Evolutionary conservation across 2,329 filamentous ascomycete species (phyloP).

Genomic region (Cladosporium oxysporum): DNA sequence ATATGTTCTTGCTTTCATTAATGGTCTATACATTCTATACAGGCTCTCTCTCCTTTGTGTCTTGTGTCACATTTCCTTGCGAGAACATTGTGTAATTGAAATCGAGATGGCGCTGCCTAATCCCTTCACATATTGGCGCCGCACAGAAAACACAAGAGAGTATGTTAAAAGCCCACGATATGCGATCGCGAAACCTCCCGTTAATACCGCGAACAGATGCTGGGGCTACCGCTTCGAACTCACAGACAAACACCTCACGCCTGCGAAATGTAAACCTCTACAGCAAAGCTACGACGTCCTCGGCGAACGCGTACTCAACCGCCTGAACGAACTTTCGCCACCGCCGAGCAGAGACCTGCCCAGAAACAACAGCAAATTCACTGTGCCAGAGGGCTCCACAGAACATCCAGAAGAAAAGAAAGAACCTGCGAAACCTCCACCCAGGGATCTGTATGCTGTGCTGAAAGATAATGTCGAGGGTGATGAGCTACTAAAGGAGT

Average conservation of each 20-base stretch:
- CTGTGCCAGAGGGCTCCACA: slow-evolving; percentile 29
- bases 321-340: slow-evolving; percentile 63
- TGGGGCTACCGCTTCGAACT: slow-evolving; percentile 73
- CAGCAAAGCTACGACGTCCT: slow-evolving; percentile 69
- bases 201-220: slow-evolving; percentile 37
- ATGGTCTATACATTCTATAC: not conserved
- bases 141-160: slow-evolving; percentile 47
- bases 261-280: slow-evolving; percentile 60
- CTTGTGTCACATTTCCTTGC: not conserved
- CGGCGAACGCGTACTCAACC: slow-evolving; percentile 65
- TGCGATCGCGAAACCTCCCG: slow-evolving; percentile 20
- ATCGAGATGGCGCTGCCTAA: slow-evolving; percentile 47
- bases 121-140: slow-evolving; percentile 40
- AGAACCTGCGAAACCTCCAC: slow-evolving; percentile 33
- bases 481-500: slow-evolving; percentile 56
- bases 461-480: slow-evolving; percentile 59
- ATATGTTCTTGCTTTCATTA: not conserved
- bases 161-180: slow-evolving; percentile 33
- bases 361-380: slow-evolving; percentile 40
- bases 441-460: slow-evolving; percentile 64
- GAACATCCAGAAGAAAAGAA: slow-evolving; percentile 20
- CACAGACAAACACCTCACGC: slow-evolving; percentile 64
- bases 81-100: no score
- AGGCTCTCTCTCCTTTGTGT: not conserved
- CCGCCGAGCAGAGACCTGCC: slow-evolving; percentile 42